Base-by-base conservation (phyloP, 495 filamentous ascomycete genomes). In the Xylaria sp. region DNA sequence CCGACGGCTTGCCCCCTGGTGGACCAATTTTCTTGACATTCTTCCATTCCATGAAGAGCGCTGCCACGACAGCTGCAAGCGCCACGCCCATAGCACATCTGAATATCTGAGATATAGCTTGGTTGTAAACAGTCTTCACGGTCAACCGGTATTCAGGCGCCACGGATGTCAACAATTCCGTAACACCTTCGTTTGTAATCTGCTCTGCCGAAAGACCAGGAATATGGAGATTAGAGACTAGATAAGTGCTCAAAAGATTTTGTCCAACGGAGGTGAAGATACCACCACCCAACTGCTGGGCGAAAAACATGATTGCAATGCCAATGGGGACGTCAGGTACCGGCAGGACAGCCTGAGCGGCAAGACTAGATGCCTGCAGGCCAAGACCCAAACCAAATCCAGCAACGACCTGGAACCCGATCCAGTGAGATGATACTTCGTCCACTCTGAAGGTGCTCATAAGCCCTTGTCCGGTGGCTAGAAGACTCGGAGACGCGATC, bases 351-450 rank as follows among this genome's bases (percentile, higher is more conserved):
- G 89, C 87, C 72, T 93, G 92, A 8, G 88, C 88, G 8, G 90
- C 90, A 48, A 93, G 83, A 29, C 83, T 83, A 0, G 87, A 80
- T 57, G 90, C 88, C 76, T 94, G 92, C 86, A 93, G 87, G n/a
- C 92, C 91, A 11, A 88, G 80, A 0, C 93, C 93, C 7, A 93
- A 75, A 8, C 92, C 93, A 14, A 91, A 84, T 43, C 93, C 93
- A 61, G 85, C 87, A n/a, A 94, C 70, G 65, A 92, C 83, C 74
- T 94, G 91, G 76, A 88, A 93, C 14, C 88, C 90, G 64, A 93
- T 91, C 92, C 92, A 95, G 48, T 86, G 83, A 5, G 83, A 71
- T 14, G 85, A 80, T 17, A 77, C 75, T 8, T 88, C 88, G 67
- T 86, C 76, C 0, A 84, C 79, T 41, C 83, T 83, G 73, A 93